These are phyloP conservation scores for Peronospora belbahrii DNA, from an alignment of 352 stramenopile genomes.

Conservation along the genomic window DNA sequence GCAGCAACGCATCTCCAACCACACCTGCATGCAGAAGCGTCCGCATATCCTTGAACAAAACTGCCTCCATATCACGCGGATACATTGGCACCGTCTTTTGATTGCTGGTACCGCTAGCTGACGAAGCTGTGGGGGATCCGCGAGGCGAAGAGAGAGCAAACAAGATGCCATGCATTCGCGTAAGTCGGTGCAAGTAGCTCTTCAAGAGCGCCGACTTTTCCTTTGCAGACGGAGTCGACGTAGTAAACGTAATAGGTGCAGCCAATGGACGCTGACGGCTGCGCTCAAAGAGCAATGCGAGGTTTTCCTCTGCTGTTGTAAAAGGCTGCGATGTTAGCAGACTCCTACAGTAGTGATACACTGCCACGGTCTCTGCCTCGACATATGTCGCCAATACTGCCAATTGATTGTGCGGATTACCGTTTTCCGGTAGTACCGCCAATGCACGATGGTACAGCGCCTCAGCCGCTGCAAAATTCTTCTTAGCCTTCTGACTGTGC, in stretches of 20 bases:
- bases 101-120: conserved; percentile 3
- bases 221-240: conserved; percentile 39
- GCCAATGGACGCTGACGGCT: conserved; percentile 66
- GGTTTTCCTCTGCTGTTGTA: conserved; percentile 81
- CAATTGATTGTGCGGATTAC: conserved; percentile 83
- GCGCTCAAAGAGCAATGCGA: conserved; percentile 84
- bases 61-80: conserved; percentile 57
- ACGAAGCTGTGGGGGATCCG: conserved; percentile 14
- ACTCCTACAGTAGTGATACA: conserved; percentile 87
- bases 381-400: conserved; percentile 81
- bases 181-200: conserved; percentile 81
- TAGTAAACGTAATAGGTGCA: conserved; percentile 30
- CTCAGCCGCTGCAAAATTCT: conserved; percentile 71
- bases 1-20: conserved; percentile 63
- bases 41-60: conserved; percentile 54
- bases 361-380: conserved; percentile 84
- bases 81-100: conserved; percentile 26
- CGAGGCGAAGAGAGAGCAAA: conserved; percentile 46
- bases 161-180: conserved; percentile 77
- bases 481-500: conserved; percentile 78
- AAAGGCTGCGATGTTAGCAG: conserved; percentile 82
- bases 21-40: conserved; percentile 48
- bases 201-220: conserved; percentile 84
- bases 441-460: conserved; percentile 67
- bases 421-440: conserved; percentile 61